Evolutionary conservation across 805 yeast genomes (phyloP).

Genomic region (Yarrowia keelungensis): DNA sequence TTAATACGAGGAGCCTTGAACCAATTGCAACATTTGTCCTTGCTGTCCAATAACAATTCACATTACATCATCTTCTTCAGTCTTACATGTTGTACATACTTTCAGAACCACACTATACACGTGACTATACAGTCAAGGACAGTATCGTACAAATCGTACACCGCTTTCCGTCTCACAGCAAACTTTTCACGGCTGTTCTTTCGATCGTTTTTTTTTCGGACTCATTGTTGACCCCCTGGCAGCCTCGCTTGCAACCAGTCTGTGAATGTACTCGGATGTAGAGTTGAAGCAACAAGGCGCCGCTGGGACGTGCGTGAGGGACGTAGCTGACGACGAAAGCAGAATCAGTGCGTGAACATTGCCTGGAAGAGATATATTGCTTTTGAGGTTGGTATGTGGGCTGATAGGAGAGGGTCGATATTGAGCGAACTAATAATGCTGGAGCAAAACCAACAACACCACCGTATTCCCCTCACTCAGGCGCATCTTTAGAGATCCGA

Average conservation of each 20-base stretch:
- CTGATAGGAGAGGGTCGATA: background rate
- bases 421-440: no score
- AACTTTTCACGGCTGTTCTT: conserved; percentile 1
- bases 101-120: background rate
- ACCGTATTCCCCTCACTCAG: background rate
- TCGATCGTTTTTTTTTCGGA: background rate
- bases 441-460: background rate
- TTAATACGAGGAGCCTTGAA: no score
- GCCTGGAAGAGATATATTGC: background rate
- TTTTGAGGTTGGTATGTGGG: background rate
- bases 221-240: background rate
- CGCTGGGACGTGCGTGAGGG: background rate
- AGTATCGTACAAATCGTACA: no score
- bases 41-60: no score
- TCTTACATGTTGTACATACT: no score
- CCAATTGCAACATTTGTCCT: no score
- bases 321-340: background rate
- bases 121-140: background rate
- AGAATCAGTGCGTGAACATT: background rate
- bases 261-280: conserved; percentile 5
- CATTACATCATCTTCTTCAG: no score
- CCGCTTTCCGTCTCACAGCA: background rate
- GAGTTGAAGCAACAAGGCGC: conserved; percentile 18
- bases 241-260: conserved; percentile 15
- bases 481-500: no score